These are phyloP conservation scores for Ascochyta pisi DNA, from an alignment of 2,329 filamentous ascomycete species.

Conservation along the genomic window DNA sequence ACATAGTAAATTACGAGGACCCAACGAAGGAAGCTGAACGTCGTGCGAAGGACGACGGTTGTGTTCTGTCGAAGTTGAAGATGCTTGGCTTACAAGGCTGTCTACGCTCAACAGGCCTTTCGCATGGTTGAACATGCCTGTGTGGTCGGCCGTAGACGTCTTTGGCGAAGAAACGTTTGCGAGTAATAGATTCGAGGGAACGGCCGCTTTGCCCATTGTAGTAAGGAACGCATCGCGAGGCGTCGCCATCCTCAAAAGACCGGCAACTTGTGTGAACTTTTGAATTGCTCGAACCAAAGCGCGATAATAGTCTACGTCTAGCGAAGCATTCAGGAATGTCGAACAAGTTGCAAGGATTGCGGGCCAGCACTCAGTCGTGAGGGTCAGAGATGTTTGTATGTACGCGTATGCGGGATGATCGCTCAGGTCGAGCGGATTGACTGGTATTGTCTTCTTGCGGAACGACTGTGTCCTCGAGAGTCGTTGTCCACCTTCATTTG, in stretches of 20 bases:
- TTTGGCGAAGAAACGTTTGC: constrained; percentile 47
- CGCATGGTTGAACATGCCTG: constrained; percentile 72
- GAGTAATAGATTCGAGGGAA: constrained; percentile 74
- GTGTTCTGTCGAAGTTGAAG: constrained; percentile 61
- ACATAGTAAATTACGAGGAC: constrained; percentile 88
- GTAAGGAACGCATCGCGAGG: constrained; percentile 94
- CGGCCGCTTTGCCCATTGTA: constrained; percentile 89
- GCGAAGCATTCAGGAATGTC: constrained; percentile 88
- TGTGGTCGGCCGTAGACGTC: constrained; percentile 57
- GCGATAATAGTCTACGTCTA: constrained; percentile 95
- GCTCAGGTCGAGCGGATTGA: constrained; percentile 81
- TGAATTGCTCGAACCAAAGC: constrained; percentile 91
- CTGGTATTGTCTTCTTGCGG: constrained; percentile 76
- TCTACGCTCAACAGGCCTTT: constrained; percentile 78
- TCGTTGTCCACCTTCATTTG: constrained; percentile 23
- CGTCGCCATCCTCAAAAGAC: constrained; percentile 80
- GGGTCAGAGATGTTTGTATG: constrained; percentile 77
- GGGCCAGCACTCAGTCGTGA: constrained; percentile 94
- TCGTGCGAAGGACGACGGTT: constrained; percentile 66
- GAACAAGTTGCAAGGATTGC: constrained; percentile 94
- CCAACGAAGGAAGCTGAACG: constrained; percentile 61
- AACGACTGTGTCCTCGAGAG: constrained; percentile 70
- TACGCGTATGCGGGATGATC: constrained; percentile 74
- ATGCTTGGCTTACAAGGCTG: constrained; percentile 66
- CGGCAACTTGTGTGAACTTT: constrained; percentile 92